Evolutionary conservation across 768 basidiomycete species (phyloP).

Genomic region (Suillus sp.): DNA sequence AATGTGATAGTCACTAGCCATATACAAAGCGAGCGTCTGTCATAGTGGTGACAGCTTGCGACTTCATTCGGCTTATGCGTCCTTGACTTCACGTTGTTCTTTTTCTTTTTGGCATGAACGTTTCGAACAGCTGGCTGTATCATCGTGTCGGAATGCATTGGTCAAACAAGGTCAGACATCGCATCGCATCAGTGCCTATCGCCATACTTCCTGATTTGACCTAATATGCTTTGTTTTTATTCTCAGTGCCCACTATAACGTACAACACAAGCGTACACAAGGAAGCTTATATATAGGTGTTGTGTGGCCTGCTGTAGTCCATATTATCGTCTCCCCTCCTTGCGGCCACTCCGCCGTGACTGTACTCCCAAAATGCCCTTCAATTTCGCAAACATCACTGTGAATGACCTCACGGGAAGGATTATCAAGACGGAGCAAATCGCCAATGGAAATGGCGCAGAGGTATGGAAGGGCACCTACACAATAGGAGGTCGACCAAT

Average conservation of each 20-base stretch:
- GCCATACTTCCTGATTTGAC: background rate
- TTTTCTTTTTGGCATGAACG: background rate
- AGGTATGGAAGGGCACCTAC: constrained; percentile 1
- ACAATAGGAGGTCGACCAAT: background rate
- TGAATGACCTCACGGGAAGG: background rate
- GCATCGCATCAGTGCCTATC: background rate
- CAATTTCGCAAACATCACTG: background rate
- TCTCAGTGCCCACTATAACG: background rate
- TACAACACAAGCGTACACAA: background rate
- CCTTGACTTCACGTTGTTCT: background rate
- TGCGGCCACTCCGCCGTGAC: background rate
- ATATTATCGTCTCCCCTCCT: background rate
- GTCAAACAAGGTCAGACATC: background rate
- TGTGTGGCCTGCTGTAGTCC: background rate
- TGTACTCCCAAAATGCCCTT: background rate
- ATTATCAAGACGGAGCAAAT: background rate
- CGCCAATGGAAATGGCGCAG: background rate
- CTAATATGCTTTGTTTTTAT: background rate
- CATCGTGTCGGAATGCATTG: background rate
- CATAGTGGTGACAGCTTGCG: background rate
- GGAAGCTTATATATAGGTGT: background rate
- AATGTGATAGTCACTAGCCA: too few species aligned
- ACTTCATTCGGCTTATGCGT: too few species aligned
- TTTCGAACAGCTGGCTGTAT: background rate
- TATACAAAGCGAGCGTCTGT: background rate